A percentile compares a stretch with the other conserved stretches of the same genome.
Conservation (phyloP, 345 rosid species). For the Diplotaxis tenuifolia region DNA sequence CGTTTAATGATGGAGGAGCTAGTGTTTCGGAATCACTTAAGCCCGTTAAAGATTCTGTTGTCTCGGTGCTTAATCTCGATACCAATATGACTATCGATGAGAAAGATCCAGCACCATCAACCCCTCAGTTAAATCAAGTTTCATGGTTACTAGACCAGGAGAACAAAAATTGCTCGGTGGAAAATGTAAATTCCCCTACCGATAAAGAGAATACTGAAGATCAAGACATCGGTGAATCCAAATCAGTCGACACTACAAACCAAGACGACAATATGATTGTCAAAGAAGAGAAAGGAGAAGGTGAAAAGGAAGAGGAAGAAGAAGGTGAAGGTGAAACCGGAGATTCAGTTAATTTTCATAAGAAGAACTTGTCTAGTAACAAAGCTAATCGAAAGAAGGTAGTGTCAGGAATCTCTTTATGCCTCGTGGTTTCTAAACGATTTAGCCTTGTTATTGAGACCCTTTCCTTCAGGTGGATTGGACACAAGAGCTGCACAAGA, state of each 20-base stretch:
- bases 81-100: constrained; percentile 40
- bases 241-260: constrained; percentile 81
- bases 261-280: constrained; percentile 11
- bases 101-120: constrained; percentile 72
- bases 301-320: constrained; percentile 47
- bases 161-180: constrained; percentile 50
- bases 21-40: constrained; percentile 54
- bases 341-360: neutral
- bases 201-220: constrained; percentile 60
- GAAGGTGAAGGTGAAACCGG: constrained; percentile 30
- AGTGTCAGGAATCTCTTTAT: constrained; percentile 37
- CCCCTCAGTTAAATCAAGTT: constrained; percentile 70
- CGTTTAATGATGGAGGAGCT: constrained; percentile 63
- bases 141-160: constrained; percentile 64
- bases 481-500: constrained; percentile 87
- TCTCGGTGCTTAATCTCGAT: constrained; percentile 55
- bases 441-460: neutral
- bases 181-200: constrained; percentile 34
- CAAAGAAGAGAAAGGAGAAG: constrained; percentile 36
- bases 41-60: constrained; percentile 71
- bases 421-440: neutral
- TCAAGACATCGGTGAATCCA: constrained; percentile 50
- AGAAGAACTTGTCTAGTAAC: constrained; percentile 38
- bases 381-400: constrained; percentile 65
- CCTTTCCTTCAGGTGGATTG: constrained; percentile 74